phyloP scores from a whole-genome alignment of 2,329 filamentous ascomycete species.

The Trichoderma koningii region DNA sequence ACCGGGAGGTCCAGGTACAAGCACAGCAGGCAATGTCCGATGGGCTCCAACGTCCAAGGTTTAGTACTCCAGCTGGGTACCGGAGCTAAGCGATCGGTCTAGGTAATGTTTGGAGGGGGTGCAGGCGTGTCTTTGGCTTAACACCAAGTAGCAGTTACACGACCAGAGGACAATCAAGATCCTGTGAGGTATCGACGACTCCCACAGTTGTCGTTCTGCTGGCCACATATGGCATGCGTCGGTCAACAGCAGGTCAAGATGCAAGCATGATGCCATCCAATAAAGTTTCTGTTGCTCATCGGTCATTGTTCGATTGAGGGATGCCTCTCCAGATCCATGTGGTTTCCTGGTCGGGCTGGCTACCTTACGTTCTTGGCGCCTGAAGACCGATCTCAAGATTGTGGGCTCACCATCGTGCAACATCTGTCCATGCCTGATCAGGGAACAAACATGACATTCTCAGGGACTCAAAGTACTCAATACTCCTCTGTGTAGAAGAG shows the following conservation, averaged over 20 bases:
- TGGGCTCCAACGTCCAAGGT: not conserved
- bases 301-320: not conserved
- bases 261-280: not conserved
- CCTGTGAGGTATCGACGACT: too few species aligned
- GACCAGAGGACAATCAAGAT: too few species aligned
- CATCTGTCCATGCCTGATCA: not conserved
- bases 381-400: constrained; percentile 13
- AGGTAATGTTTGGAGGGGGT: too few species aligned
- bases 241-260: not conserved
- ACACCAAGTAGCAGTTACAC: too few species aligned
- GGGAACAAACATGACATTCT: too few species aligned
- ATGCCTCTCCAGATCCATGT: too few species aligned
- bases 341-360: not conserved
- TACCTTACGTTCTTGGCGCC: constrained; percentile 10
- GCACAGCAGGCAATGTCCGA: not conserved
- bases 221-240: not conserved
- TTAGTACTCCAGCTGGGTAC: not conserved
- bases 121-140: too few species aligned
- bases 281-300: not conserved
- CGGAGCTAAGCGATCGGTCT: not conserved
- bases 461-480: not conserved
- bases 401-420: not conserved
- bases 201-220: too few species aligned
- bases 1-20: too few species aligned
- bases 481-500: not conserved